Base-by-base conservation (phyloP, 805 yeast species). In the Lipomyces sp. region DNA sequence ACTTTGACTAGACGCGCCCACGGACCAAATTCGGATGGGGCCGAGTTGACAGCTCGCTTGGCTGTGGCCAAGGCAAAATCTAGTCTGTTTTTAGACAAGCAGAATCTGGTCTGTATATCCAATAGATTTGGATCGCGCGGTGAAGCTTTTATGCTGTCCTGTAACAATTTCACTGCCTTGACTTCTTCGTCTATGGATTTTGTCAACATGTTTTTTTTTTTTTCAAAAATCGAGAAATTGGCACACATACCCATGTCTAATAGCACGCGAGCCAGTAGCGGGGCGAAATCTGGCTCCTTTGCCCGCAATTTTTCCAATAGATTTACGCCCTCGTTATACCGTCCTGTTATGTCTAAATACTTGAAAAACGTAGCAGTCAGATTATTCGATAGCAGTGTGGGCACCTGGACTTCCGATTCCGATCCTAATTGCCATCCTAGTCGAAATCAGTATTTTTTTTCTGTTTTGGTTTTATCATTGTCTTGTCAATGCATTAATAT, bases 21-120 rank as follows among this genome's bases (percentile, higher is more conserved):
- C 35, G 89, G 80, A 60, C 82, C 84, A 74, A 88, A 91, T 75
- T 89, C 94, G 1, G 90, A 81, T 0, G 97, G 97, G n/a, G 90
- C 80, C 1, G 89, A 81, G 60, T 84, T 80, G 24, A 89, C 86
- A 3, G 92, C 85, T 33, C 84, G 80, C 24, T 81, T 77, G 0
- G 96, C 89, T 8, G 88, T 78, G 30, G 80, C 77, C 18, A 85
- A 75, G 0, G 97, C 96, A 54, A 84, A 74, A 51, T 81, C 83
- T 18, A 82, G 79, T n/a, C 85, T 73, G 33, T 80, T 76, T 74
- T 87, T 88, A 6, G 83, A 73, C 4, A 88, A 77, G 63, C 91
- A 79, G 73, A 87, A 90, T 69, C 82, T 81, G 0, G 89, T 86
- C 76, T 91, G 96, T 70, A 84, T 84, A 13, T 83, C 78, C 35